These are phyloP conservation scores for Leptographium radiaticola DNA, from an alignment of 2,329 filamentous ascomycete genomes.

Conservation along the genomic window DNA sequence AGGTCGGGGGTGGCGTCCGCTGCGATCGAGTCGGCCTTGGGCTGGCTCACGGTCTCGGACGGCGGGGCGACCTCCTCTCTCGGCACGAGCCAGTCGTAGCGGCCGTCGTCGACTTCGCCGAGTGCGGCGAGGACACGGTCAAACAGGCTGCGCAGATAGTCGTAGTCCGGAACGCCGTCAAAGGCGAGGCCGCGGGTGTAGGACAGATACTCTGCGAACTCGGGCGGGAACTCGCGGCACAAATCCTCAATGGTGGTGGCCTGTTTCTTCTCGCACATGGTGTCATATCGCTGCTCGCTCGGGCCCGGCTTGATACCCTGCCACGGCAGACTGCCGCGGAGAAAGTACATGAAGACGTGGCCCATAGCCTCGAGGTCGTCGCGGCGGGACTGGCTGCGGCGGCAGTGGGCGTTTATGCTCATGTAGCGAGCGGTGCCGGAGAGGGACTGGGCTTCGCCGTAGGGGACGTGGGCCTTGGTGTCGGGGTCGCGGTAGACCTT, in stretches of 20 bases:
- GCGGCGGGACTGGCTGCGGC: conserved; percentile 85
- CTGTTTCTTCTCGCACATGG: conserved; percentile 99
- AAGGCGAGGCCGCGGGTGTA: conserved; percentile 96
- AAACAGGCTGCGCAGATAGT: conserved; percentile 90
- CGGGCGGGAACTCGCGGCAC: conserved; percentile 87
- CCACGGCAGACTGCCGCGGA: conserved; percentile 56
- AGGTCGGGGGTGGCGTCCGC: conserved; percentile 16
- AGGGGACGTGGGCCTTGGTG: conserved; percentile 97
- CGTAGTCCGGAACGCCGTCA: conserved; percentile 95
- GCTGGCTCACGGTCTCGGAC: background rate
- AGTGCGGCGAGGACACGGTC: conserved; percentile 87
- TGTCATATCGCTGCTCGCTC: conserved; percentile 95
- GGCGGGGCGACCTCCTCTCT: background rate
- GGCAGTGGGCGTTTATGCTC: conserved; percentile 98
- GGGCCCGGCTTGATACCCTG: conserved; percentile 59
- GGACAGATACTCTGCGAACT: conserved; percentile 93
- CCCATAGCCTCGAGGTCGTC: conserved; percentile 86
- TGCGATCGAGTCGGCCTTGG: background rate
- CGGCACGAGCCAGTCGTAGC: conserved; percentile 99
- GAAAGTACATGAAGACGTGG: conserved; percentile 66
- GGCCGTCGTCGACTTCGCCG: conserved; percentile 86
- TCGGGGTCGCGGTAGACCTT: conserved; percentile 98
- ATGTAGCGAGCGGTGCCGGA: conserved; percentile 97
- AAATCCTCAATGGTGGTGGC: conserved; percentile 93
- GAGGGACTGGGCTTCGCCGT: conserved; percentile 88